Conservation (phyloP, 805 yeast genomes). For the Yarrowia yakushimensis region DNA sequence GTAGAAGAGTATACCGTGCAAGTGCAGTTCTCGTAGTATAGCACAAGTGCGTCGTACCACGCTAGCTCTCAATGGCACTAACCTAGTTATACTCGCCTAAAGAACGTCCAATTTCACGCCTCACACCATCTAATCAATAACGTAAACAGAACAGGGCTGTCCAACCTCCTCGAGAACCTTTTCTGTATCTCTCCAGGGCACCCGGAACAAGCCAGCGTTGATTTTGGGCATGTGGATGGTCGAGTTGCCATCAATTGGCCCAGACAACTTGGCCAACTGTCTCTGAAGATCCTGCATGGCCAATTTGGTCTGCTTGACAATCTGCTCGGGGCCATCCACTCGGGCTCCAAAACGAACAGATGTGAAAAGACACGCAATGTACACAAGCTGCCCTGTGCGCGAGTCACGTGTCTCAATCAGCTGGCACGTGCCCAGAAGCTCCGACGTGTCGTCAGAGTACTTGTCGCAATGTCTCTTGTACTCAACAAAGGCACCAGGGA, state of each 20-base stretch:
- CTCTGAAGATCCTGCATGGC: slow-evolving; percentile 48
- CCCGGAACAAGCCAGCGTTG: slow-evolving; percentile 73
- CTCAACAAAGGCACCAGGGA: slow-evolving; percentile 51
- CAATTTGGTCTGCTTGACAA: slow-evolving; percentile 48
- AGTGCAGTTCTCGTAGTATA: too few relatives aligned
- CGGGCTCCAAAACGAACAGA: slow-evolving; percentile 50
- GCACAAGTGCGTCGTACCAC: too few relatives aligned
- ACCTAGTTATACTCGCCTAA: too few relatives aligned
- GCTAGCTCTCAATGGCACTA: too few relatives aligned
- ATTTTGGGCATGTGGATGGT: slow-evolving; percentile 66
- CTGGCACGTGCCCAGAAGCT: slow-evolving; percentile 53
- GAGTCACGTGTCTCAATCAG: slow-evolving; percentile 43
- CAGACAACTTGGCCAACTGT: slow-evolving; percentile 37
- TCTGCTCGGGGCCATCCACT: slow-evolving; percentile 42
- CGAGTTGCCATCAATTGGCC: slow-evolving; percentile 25
- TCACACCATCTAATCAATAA: not conserved
- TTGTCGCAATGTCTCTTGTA: slow-evolving; percentile 46
- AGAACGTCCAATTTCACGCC: too few relatives aligned
- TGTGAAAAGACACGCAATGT: slow-evolving; percentile 68
- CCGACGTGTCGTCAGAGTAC: slow-evolving; percentile 29
- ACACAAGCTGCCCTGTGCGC: slow-evolving; percentile 28
- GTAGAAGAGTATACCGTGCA: not conserved
- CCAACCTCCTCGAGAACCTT: slow-evolving; percentile 41
- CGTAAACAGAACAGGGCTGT: slow-evolving; percentile 47
- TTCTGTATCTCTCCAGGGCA: slow-evolving; percentile 76